phyloP scores from a whole-genome alignment of 2,329 filamentous ascomycete genomes.

The Colletotrichum magnum region DNA sequence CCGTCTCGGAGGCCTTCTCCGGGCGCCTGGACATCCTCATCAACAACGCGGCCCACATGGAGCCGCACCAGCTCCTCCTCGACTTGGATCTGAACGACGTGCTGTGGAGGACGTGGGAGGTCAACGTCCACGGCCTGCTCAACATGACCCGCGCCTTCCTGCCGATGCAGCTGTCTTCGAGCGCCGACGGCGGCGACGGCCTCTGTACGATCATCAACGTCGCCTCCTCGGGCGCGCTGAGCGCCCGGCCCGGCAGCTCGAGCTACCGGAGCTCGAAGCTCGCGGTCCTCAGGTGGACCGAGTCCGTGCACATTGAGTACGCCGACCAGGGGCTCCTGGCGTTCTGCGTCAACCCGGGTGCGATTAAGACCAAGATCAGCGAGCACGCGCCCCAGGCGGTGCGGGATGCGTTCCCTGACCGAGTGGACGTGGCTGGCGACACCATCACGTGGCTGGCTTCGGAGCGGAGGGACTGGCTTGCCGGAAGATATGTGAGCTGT shows the following conservation, averaged over 20 bases:
- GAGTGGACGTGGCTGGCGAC: constrained; percentile 44
- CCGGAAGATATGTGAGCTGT: constrained; percentile 52
- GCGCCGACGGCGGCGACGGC: constrained; percentile 1
- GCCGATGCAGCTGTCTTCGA: constrained; percentile 39
- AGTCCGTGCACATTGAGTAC: constrained; percentile 42
- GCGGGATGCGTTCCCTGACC: constrained; percentile 39
- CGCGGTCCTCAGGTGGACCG: constrained; percentile 40
- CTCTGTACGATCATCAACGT: constrained; percentile 43
- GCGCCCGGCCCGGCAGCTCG: constrained; percentile 33
- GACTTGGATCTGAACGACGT: constrained; percentile 40
- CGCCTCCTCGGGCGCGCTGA: constrained; percentile 41
- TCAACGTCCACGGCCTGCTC: constrained; percentile 43
- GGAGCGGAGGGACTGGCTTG: constrained; percentile 54
- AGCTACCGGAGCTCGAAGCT: constrained; percentile 32
- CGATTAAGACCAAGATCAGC: constrained; percentile 42
- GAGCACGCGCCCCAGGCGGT: constrained; percentile 40
- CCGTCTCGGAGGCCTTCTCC: constrained; percentile 28
- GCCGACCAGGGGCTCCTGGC: constrained; percentile 40
- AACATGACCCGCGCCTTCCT: constrained; percentile 43
- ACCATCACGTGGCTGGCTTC: constrained; percentile 48
- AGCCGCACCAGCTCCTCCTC: constrained; percentile 37
- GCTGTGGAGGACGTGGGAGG: constrained; percentile 44
- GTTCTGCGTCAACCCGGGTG: constrained; percentile 43
- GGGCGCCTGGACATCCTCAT: constrained; percentile 34
- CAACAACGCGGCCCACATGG: constrained; percentile 41